These are phyloP conservation scores for Xylaria cubensis DNA, from an alignment of 495 filamentous ascomycete genomes.

Conservation along the genomic window DNA sequence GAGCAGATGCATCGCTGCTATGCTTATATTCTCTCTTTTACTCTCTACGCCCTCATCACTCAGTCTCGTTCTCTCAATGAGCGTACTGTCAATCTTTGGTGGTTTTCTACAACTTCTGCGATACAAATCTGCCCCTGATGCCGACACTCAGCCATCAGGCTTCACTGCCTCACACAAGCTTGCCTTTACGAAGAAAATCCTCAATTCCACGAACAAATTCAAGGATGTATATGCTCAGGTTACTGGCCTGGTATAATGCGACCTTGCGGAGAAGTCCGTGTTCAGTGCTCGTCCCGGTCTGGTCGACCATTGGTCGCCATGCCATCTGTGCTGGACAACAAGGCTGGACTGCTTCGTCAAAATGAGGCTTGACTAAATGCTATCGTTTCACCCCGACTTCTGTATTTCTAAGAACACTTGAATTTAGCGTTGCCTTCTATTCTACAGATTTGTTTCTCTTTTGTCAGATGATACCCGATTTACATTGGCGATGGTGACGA, in stretches of 20 bases:
- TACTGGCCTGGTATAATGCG: background rate
- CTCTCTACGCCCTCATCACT: background rate
- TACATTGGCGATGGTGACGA: background rate
- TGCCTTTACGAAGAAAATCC: background rate
- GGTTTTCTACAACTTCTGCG: background rate
- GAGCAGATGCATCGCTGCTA: background rate
- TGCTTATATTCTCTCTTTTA: conserved; percentile 8
- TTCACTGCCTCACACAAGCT: background rate
- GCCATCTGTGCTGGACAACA: background rate
- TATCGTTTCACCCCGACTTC: background rate
- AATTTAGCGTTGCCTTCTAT: conserved; percentile 9
- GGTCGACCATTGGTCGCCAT: background rate
- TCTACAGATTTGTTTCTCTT: background rate
- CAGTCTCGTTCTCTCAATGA: background rate
- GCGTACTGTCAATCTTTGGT: background rate
- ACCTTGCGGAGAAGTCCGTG: background rate
- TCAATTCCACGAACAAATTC: background rate
- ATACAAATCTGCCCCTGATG: background rate
- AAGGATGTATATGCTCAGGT: background rate
- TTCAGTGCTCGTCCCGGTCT: background rate
- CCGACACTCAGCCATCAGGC: background rate
- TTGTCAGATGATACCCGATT: conserved; percentile 16
- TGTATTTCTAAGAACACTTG: background rate
- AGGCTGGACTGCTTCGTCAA: background rate
- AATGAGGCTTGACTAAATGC: background rate